phyloP scores from a whole-genome alignment of 1,139 yeast genomes.

The Kluyveromyces marxianus region DNA sequence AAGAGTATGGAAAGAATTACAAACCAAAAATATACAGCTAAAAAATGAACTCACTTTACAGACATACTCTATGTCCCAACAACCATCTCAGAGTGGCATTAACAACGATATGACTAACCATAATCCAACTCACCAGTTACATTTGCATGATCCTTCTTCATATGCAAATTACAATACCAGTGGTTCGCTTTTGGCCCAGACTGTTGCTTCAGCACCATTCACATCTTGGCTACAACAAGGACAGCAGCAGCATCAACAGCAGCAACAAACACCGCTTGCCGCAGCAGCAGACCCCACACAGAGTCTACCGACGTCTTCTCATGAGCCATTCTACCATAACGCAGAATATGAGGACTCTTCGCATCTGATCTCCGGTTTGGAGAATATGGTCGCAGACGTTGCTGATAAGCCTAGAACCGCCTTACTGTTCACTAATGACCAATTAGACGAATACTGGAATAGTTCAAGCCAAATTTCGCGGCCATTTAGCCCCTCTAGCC shows the following conservation, averaged over 20 bases:
- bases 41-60: constrained; percentile 21
- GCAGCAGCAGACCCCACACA: background rate
- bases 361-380: constrained; percentile 28
- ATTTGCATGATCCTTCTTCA: constrained; percentile 21
- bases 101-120: background rate
- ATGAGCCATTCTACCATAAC: constrained; percentile 6
- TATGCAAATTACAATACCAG: constrained; percentile 11
- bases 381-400: constrained; percentile 29
- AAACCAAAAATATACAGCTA: constrained; percentile 19
- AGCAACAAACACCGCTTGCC: background rate
- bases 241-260: constrained; percentile 7
- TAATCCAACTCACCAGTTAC: constrained; percentile 10
- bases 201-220: constrained; percentile 10
- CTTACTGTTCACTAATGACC: constrained; percentile 26
- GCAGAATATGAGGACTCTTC: constrained; percentile 25
- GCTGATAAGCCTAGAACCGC: constrained; percentile 26
- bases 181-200: constrained; percentile 8
- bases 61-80: constrained; percentile 13
- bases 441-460: constrained; percentile 29
- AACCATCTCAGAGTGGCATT: constrained; percentile 1
- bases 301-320: background rate
- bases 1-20: constrained; percentile 18
- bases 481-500: constrained; percentile 1
- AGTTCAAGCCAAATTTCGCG: constrained; percentile 4
- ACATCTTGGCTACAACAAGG: constrained; percentile 8